Conservation (phyloP, 805 yeast genomes). For the Candida multigemmis region DNA sequence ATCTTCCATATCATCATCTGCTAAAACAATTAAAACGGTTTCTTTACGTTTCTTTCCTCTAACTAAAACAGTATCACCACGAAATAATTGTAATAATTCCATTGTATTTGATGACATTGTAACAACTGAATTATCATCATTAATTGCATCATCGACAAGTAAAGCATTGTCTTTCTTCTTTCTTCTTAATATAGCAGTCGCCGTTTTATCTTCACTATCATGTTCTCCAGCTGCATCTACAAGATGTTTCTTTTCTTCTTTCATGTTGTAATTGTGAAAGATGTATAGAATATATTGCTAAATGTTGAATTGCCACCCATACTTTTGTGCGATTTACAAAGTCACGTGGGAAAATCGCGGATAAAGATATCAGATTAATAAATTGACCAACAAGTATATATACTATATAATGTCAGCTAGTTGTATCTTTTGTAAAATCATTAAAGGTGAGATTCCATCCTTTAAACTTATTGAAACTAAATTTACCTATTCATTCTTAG, state of each 20-base stretch:
- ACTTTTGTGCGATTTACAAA: too few species aligned
- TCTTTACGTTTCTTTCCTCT: conserved; percentile 98
- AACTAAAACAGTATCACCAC: conserved; percentile 96
- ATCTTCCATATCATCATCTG: conserved; percentile 94
- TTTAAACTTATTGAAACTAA: conserved; percentile 85
- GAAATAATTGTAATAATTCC: conserved; percentile 89
- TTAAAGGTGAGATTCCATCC: conserved; percentile 93
- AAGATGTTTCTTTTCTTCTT: conserved; percentile 26
- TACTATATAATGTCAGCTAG: conserved; percentile 39
- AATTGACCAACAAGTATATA: too few species aligned
- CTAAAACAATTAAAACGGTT: conserved; percentile 89
- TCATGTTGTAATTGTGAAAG: too few species aligned
- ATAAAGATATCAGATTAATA: too few species aligned
- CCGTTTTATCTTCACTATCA: conserved; percentile 59
- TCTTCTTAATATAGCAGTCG: conserved; percentile 94
- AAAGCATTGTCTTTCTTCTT: conserved; percentile 97
- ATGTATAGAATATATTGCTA: neutral
- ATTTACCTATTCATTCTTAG: conserved; percentile 74
- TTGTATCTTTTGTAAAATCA: conserved; percentile 90
- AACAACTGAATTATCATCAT: conserved; percentile 94
- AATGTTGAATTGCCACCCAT: neutral
- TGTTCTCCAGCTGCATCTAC: conserved; percentile 60
- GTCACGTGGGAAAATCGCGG: too few species aligned
- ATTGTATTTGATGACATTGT: conserved; percentile 92
- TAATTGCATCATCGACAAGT: conserved; percentile 92